These are phyloP conservation scores for Clonostachys rosea DNA, from an alignment of 2,329 filamentous ascomycete genomes.

Conservation along the genomic window DNA sequence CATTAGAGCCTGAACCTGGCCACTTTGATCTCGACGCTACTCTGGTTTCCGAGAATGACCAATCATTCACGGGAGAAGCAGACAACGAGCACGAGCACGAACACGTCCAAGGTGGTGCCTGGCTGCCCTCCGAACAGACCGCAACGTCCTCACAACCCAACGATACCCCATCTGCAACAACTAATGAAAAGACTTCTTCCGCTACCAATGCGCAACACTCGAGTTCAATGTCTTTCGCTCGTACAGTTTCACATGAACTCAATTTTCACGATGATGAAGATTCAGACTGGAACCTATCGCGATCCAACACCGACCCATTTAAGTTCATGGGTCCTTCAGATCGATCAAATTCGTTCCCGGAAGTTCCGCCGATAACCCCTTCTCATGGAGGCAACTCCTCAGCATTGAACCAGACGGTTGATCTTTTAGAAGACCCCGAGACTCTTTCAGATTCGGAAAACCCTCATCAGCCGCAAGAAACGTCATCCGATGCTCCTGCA, in stretches of 20 bases:
- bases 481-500: constrained; percentile 23
- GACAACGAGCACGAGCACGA: constrained; percentile 2
- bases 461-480: constrained; percentile 25
- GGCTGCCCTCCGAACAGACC: constrained; percentile 12
- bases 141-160: background rate
- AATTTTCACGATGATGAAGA: constrained; percentile 57
- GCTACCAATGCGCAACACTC: constrained; percentile 38
- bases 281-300: constrained; percentile 49
- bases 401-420: constrained; percentile 35
- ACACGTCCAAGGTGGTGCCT: constrained; percentile 8
- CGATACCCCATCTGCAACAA: background rate
- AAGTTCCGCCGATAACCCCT: constrained; percentile 37
- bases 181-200: background rate
- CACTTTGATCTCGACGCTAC: background rate
- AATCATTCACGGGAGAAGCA: constrained; percentile 5
- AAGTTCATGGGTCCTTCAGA: constrained; percentile 53
- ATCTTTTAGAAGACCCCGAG: constrained; percentile 49
- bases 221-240: constrained; percentile 59
- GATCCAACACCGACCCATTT: constrained; percentile 51
- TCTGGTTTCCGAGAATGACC: background rate
- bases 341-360: constrained; percentile 60
- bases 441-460: constrained; percentile 17
- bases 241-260: constrained; percentile 59
- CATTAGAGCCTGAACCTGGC: constrained; percentile 3
- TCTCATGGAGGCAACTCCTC: constrained; percentile 9